Conservation (phyloP, 176 grass and related monocot species). For the Rhipidocladum racemiflorum region DNA sequence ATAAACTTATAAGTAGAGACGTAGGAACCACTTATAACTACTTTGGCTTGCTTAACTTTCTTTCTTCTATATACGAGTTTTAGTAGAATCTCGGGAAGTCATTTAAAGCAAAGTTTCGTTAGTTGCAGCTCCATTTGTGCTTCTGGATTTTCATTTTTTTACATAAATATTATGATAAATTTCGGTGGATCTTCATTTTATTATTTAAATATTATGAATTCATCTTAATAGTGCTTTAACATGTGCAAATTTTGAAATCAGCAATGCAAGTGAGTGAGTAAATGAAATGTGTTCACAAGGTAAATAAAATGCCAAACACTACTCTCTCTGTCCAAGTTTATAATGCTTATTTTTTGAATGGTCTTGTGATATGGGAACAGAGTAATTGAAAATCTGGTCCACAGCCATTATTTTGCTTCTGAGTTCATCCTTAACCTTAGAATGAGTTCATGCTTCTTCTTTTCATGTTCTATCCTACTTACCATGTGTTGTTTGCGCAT, state of each 20-base stretch:
- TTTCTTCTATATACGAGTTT: neutral
- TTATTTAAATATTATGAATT: too few relatives aligned
- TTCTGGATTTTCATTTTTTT: neutral
- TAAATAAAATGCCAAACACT: too few relatives aligned
- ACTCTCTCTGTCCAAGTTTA: too few relatives aligned
- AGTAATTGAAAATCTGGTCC: neutral
- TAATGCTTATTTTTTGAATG: too few relatives aligned
- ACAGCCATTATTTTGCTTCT: neutral
- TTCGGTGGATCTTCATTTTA: too few relatives aligned
- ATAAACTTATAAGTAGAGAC: neutral
- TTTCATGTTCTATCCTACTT: slow-evolving; percentile 25
- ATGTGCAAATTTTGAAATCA: neutral
- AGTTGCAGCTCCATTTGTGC: slow-evolving; percentile 14
- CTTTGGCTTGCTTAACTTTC: neutral
- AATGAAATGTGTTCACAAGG: too few relatives aligned
- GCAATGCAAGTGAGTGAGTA: too few relatives aligned
- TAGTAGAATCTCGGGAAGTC: neutral
- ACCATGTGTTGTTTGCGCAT: too few relatives aligned
- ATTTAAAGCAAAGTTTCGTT: neutral
- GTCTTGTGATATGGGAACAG: neutral
- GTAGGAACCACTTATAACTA: neutral
- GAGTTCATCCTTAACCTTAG: neutral
- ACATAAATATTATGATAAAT: neutral
- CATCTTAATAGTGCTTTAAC: neutral
- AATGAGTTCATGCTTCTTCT: slow-evolving; percentile 16